Base-by-base conservation (phyloP, 2,329 filamentous ascomycete species). In the Cercospora citrullina region DNA sequence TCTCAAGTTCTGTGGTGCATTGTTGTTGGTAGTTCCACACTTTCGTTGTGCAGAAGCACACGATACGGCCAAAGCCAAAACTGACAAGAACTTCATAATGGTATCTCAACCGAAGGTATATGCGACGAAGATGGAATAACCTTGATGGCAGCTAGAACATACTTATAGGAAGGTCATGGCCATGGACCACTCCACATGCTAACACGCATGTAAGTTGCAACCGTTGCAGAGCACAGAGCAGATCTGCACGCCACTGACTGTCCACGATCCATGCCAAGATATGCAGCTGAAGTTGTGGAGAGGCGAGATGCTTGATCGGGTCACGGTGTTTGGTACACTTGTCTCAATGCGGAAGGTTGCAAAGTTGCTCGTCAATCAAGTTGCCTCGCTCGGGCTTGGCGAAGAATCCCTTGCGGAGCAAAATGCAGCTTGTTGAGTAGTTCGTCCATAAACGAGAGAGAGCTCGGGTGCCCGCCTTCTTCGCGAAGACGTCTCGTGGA, bases 21-120 rank as follows among this genome's bases (percentile, higher is more conserved):
- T 42, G 3, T 42, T 42, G 36, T 42, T 58, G 21, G 33, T 59
- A 28, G 62, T 58, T 57, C 62, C 62, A 42, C 62, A 64, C 26
- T 64, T 64, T 2, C 62, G 62, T 26, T 64, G 62, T 14, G 62
- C 62, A 42, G 53, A 64, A 59, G 51, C 62, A 64, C 62, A 64
- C 48, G 62, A 59, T 21, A 26, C 62, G 30, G 62, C 62, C 21
- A 64, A 18, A 26, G 62, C 62, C 62, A 64, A 45, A 21, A 33
- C 26, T 21, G 42, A 39, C 14, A 64, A 30, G 23, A 64, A 45
- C 23, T 64, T 64, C 62, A 64, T 64, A 16, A 45, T 64, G 39
- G 51, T 33, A n/a, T 23, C 16, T 26, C 21, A n/a, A 58, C n/a
- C 14, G 16, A 33, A 59, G 39, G 53, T 18, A 14, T 10, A 1